phyloP scores from a whole-genome alignment of 2,329 filamentous ascomycete species.

The Macrophomina phaseolina region DNA sequence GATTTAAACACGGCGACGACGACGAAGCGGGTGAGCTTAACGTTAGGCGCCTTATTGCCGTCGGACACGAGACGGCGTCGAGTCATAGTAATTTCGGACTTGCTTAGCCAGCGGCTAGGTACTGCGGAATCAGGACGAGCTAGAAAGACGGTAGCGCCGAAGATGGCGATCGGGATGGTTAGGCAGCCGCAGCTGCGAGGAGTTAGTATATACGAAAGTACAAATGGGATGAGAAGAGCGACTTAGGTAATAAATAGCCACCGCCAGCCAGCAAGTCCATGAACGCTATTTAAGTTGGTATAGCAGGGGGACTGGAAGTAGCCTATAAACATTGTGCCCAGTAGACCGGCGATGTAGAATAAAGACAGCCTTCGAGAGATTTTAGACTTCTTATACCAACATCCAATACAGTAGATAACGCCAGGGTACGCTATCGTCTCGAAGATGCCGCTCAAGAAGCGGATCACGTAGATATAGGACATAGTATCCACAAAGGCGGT shows the following conservation, averaged over 20 bases:
- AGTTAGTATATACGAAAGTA: no score
- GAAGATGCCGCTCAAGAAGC: not conserved
- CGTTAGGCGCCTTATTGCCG: no score
- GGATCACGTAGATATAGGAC: not conserved
- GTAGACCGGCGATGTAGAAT: conserved; percentile 25
- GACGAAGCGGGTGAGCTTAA: no score
- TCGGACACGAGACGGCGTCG: no score
- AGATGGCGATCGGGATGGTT: no score
- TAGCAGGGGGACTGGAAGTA: conserved; percentile 26
- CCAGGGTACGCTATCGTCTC: conserved; percentile 26
- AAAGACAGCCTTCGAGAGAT: conserved; percentile 27
- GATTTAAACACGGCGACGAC: no score
- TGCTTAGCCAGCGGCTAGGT: no score
- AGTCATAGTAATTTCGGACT: no score
- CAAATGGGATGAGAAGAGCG: no score
- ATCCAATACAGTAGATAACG: conserved; percentile 29
- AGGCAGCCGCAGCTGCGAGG: not conserved
- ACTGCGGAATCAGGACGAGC: no score
- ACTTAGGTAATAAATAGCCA: conserved; percentile 2
- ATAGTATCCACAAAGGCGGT: not conserved
- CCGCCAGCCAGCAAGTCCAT: not conserved
- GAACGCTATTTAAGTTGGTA: conserved; percentile 33
- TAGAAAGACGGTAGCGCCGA: no score
- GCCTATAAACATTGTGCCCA: conserved; percentile 24
- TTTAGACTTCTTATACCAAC: conserved; percentile 31